A percentile compares a stretch with the other conserved stretches of the same genome.
Conservation (phyloP, 345 rosid genomes). For the Brassica juncea region DNA sequence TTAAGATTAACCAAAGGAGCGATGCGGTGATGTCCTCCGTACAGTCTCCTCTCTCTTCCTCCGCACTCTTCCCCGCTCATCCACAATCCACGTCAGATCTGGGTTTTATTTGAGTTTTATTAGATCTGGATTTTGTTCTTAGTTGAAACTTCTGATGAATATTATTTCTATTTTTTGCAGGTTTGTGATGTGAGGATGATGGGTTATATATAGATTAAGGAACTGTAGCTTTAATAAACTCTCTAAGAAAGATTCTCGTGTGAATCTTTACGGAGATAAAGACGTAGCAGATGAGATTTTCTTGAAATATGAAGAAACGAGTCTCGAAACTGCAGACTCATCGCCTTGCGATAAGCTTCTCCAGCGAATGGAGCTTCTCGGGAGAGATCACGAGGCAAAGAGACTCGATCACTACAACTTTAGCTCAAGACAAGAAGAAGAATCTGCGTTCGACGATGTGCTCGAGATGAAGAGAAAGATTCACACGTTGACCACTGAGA, state of each 20-base stretch:
- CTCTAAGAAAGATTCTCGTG: slow-evolving; percentile 48
- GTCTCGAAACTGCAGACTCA: slow-evolving; percentile 41
- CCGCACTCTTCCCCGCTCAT: no score
- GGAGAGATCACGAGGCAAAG: slow-evolving; percentile 54
- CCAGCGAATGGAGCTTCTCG: slow-evolving; percentile 49
- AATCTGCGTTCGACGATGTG: slow-evolving; percentile 39
- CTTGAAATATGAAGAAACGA: slow-evolving; percentile 49
- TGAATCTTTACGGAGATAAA: slow-evolving; percentile 36
- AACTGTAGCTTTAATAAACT: slow-evolving; percentile 51
- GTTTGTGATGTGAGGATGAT: no score
- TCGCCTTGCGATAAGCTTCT: slow-evolving; percentile 48
- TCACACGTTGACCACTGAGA: slow-evolving; percentile 59
- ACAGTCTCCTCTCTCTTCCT: no score
- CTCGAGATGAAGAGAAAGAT: slow-evolving; percentile 53
- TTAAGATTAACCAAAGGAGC: no score
- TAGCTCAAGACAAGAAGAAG: slow-evolving; percentile 31
- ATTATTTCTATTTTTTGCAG: no score
- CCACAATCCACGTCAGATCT: no score
- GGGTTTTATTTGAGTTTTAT: no score
- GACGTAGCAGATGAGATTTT: slow-evolving; percentile 47
- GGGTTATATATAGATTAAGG: slow-evolving; percentile 17
- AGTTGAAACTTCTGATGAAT: no score
- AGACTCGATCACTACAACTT: slow-evolving; percentile 43
- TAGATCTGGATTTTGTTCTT: no score
- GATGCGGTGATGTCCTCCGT: no score